These are phyloP conservation scores for Pseudozyma flocculosa DNA, from an alignment of 1,284 basidiomycete species.

Conservation along the genomic window DNA sequence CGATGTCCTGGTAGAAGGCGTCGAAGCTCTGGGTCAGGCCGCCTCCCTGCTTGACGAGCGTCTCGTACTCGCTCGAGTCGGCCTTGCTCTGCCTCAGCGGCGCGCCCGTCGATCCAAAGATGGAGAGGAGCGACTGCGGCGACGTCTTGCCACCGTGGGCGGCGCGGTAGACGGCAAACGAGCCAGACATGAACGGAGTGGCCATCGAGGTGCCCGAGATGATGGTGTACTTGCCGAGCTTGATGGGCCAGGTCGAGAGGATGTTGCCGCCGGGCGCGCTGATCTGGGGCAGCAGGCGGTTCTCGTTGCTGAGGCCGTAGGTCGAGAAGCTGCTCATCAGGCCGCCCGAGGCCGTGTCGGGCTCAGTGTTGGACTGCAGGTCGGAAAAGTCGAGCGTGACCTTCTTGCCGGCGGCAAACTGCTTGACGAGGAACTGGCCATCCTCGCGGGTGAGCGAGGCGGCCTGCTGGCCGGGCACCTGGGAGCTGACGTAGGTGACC, in stretches of 20 bases:
- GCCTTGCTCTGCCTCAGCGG: conserved; percentile 62
- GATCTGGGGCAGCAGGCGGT: conserved; percentile 66
- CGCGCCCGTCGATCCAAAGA: conserved; percentile 68
- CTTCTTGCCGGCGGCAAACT: conserved; percentile 60
- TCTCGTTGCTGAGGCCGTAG: conserved; percentile 67
- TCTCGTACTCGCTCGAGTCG: conserved; percentile 65
- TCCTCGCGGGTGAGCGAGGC: conserved; percentile 36
- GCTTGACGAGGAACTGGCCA: conserved; percentile 57
- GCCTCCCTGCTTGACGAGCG: conserved; percentile 68
- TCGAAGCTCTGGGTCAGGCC: conserved; percentile 69
- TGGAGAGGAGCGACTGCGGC: conserved; percentile 57
- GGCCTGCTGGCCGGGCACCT: conserved; percentile 26
- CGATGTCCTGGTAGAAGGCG: conserved; percentile 64
- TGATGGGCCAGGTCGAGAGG: conserved; percentile 45
- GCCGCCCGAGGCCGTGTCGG: conserved; percentile 63
- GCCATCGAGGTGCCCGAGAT: conserved; percentile 60
- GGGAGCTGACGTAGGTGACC: conserved; percentile 40
- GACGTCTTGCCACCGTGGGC: conserved; percentile 61
- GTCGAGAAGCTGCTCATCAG: conserved; percentile 65
- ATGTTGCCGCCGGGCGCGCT: conserved; percentile 66
- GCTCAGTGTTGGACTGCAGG: conserved; percentile 58
- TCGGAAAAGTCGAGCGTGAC: conserved; percentile 65
- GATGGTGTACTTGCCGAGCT: conserved; percentile 60
- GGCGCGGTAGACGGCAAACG: conserved; percentile 67
- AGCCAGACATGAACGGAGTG: conserved; percentile 65